Base-by-base conservation (phyloP, 1,139 yeast species). In the Chernovozyma sophiae-reginae region DNA sequence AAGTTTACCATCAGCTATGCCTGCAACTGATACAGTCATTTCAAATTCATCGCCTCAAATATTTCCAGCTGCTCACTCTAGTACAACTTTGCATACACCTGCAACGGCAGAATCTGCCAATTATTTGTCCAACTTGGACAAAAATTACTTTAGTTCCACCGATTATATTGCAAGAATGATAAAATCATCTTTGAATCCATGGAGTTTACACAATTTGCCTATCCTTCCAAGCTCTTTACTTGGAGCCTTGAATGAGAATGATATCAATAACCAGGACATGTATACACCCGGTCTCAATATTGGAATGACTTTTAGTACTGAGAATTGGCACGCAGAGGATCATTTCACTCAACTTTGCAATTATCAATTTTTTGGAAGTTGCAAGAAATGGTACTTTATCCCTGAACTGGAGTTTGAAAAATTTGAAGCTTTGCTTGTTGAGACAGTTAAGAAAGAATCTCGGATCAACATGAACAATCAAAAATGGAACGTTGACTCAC, bases 341-440 rank as follows among this genome's bases (percentile, higher is more conserved):
- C 92, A 83, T 47, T 81, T 79, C 53, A 64, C 89, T 1, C 84
- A 83, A 42, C 62, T 75, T 8, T 66, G 78, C 20, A 82, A 81
- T 52, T 85, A 75, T 48, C 86, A 79, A 43, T 85, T 83, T 47
- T 58, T 74, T 37, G 95, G 95, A 7, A 81, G 81, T 4, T 61
- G 74, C 19, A 81, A 79, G 51, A 62, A 81, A n/a, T 85, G 95
- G 95, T 86, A 82, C 49, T 78, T 87, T 31, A 74, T 89, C 15
- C 82, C 92, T 0, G 87, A 85, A n/a, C 65, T 66, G 44, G 79
- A 79, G 38, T 77, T 81, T 35, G 75, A 65, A 7, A 73, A 72
- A 42, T 86, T 81, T 52, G 95, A 87, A 51, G 45, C 48, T 1
- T 58, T 80, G 18, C 18, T 64, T 1, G 33, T 31, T 25, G 57